phyloP scores from a whole-genome alignment of 306 rosid genomes.

The Mimosa bimucronata region DNA sequence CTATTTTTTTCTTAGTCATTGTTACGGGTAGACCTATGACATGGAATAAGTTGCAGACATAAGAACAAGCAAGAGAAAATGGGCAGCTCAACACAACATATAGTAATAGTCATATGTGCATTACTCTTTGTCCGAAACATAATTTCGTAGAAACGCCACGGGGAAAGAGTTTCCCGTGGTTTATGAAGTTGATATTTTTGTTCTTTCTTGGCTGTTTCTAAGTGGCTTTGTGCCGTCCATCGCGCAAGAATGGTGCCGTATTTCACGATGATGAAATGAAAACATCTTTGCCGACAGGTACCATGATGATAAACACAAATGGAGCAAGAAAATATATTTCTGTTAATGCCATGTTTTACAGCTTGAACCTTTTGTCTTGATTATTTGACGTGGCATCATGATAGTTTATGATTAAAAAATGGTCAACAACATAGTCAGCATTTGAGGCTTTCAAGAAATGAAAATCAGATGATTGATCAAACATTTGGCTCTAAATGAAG shows the following conservation, averaged over 20 bases:
- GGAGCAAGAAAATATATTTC: not conserved
- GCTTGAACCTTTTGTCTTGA: not conserved
- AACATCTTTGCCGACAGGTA: not conserved
- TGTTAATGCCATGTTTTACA: not conserved
- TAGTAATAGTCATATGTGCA: not conserved
- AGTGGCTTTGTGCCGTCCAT: not conserved
- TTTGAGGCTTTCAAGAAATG: not conserved
- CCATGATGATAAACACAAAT: not conserved
- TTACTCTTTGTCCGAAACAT: not conserved
- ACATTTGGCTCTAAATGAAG: conserved; percentile 23
- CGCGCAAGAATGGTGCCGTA: not conserved
- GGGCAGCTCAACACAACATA: not conserved
- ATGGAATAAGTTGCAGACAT: not conserved
- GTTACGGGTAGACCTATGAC: not conserved
- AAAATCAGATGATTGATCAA: not conserved
- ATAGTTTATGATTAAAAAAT: not conserved
- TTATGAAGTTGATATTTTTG: not conserved
- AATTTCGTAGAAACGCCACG: not conserved
- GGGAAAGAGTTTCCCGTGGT: not conserved
- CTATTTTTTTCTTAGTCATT: not conserved
- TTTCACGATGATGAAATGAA: not conserved
- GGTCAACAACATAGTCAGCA: not conserved
- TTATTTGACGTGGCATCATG: not conserved
- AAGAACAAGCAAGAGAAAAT: not conserved
- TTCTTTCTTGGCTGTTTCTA: not conserved